Base-by-base conservation (phyloP, 2,329 filamentous ascomycete genomes). In the Beauveria rudraprayagi region DNA sequence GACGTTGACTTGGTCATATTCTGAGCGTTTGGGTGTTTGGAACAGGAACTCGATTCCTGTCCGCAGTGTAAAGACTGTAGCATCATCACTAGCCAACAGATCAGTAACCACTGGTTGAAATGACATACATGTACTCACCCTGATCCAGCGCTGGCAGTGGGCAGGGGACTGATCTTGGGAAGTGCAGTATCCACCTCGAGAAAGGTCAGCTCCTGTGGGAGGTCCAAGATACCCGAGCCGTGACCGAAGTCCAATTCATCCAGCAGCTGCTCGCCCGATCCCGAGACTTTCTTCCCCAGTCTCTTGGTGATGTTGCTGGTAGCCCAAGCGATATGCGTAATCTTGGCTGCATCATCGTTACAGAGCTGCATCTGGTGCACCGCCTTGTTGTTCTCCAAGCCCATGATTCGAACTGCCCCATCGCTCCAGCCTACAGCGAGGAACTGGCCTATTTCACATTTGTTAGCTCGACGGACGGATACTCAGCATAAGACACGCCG, bases 361-460 rank as follows among this genome's bases (percentile, higher is more conserved):
- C 76, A 79, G 60, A 86, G 75, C 17, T 74, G 74, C 68, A 90
- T 87, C 68, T 89, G 84, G 71, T 94, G 89, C 22, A 92, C 85
- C 14, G 88, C 84, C 74, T 93, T 96, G 72, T 86, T 89, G 67
- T 85, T 92, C 71, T 94, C 91, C 24, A 91, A 76, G 63, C 89
- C 89, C 71, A 93, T 83, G 41, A 96, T 76, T 62, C 91, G 86
- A 22, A 94, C 84, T 7, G 83, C 83, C 30, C 90, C 89, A 76
- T 96, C 91, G 66, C 84, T 91, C 86, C 91, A 96, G 51, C 86
- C 91, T 16, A 94, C 84, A 16, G 91, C 91, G 60, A 97, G 81
- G 47, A 91, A 85, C 64, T 90, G 88, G 9, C 88, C 87, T 88
- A 61, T 6, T 61, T 53, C 22, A 10, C 9, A 43, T 11, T n/a